Evolutionary conservation across 1,284 basidiomycete species (phyloP), one percentile per base, ranked within the genome.

Genomic region (Rhodotorula sp.): DNA sequence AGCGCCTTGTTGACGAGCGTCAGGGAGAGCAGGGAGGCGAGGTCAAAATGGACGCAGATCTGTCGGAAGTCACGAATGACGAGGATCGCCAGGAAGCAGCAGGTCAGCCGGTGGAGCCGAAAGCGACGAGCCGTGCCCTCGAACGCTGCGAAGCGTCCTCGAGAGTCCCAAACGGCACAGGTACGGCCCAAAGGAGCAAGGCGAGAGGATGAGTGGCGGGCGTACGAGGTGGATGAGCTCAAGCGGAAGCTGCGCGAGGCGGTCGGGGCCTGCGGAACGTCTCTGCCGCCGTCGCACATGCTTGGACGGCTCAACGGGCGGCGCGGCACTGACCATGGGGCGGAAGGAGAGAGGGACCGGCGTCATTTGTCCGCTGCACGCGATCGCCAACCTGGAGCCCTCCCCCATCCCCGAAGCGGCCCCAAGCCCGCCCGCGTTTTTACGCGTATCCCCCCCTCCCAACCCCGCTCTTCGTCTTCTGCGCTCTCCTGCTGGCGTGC

Each of bases 1-100:
- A 61, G 39, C 0, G 60, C n/a, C 0, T 37, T 29, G 17, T 57
- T 64, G 6, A 66, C 56, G 29, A 64, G 61, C 22, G 72, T 44
- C 54, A 73, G 48, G 19, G 50, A n/a, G 6, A 67, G 48, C 7
- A 73, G 51, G 27, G 68, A 34, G 1, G 59, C 19, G n/a, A 65
- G 61, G 48, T 60, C 36, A 10, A 73, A 51, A 17, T 67, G 29
- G 17, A 46, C 27, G 12, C 54, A 19, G 22, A 66, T 66, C 71
- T 72, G 54, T 32, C 10, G 8, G 27, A 25, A 17, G 22, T n/a
- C n/a, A n/a, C 22, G 9, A 10, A 29, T 34, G 55, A 25, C 29
- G 65, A 44, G n/a, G 34, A 27, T 15, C 21, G 22, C 56, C 15
- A 25, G 39, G 12, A 46, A 55, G 41, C 17, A n/a, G 41, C 17